Evolutionary conservation across 306 rosid species (phyloP), one percentile per base, ranked within the genome.

Genomic region (Datisca glomerata): DNA sequence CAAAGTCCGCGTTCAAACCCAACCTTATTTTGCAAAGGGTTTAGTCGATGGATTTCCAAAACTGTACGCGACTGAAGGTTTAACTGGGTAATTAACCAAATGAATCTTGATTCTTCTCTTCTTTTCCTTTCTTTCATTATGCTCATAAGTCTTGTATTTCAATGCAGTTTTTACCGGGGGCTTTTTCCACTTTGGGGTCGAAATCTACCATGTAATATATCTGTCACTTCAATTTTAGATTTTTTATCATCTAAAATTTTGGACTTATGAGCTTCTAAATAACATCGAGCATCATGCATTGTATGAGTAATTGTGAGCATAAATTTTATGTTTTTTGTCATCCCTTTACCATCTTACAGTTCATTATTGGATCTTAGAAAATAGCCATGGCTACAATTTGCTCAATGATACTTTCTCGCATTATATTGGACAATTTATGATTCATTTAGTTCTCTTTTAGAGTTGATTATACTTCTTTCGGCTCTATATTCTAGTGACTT

Each of bases 141-240:
- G 34, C 61, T 58, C 41, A 55, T 29, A 4, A 6, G 29, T 38
- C 9, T 43, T 2, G 10, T 28, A 23, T 27, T 41, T 38, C 15
- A 43, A 49, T 66, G 67, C 74, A 78, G 89, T 61, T 71, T 75
- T 47, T 79, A 68, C 59, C 53, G 51, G 53, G 84, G 91, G 12
- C 70, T 75, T 63, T 41, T 71, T 32, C 84, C 91, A 49, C 67
- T 79, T 40, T 79, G 91, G 91, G 73, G 84, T 47, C 78, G 92
- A 53, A 80, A 75, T 69, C 71, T 80, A 61, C 92, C 92, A 66
- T 80, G 85, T 75, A 72, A 67, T 35, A 27, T 67, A 51, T 65
- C 69, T 53, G 7, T 47, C 19, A 25, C 55, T 7, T 25, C 22
- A 19, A 22, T 46, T 12, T 12, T 53, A 10, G 29, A 45, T 21